Base-by-base conservation (phyloP, 2,329 filamentous ascomycete genomes). In the Teratosphaeria nubilosa region DNA sequence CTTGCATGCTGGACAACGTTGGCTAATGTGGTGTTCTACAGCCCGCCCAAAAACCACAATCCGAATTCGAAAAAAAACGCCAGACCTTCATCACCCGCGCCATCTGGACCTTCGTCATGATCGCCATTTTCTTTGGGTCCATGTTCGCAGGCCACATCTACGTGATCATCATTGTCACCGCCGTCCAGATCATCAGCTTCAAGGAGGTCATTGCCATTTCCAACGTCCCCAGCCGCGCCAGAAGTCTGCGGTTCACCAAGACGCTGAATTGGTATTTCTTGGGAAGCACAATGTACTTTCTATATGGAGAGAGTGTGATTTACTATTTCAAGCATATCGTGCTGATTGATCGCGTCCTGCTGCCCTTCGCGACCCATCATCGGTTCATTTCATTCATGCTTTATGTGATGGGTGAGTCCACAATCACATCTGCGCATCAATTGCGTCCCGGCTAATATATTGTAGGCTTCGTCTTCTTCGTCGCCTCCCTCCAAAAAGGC, bases 271-370 rank as follows among this genome's bases (percentile, higher is more conserved):
- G 94, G 94, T 99, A 99, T 75, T 99, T 95, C 79, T 82, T 99
- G 56, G 94, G 91, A n/a, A 90, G 89, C 27, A 96, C 92, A 66
- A 97, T 99, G 92, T 99, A 99, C 80, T 99, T 96, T 68, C 80
- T 99, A 55, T 99, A 99, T 72, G 94, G 94, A 70, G 94, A 99
- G 77, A 96, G 90, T 69, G 92, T 99, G 70, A 96, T 99, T 70
- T 99, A 99, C 78, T 99, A 99, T 77, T 99, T 99, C 78, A 99
- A 99, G 81, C 94, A 99, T 73, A 92, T 99, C 65, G 86, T 99
- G 51, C 78, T 99, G 59, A 91, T 99, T 52, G 94, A 99, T 76
- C 90, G 88, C 74, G 88, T 97, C 52, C 80, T 99, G 61, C 79
- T 96, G 59, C 94, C 94, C 9, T 85, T 99, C 72, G 91, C 94